A percentile compares a stretch with the other conserved stretches of the same genome.
These are phyloP conservation scores for Leptoxyphium fumago DNA, from an alignment of 2,329 filamentous ascomycete genomes.

Conservation along the genomic window DNA sequence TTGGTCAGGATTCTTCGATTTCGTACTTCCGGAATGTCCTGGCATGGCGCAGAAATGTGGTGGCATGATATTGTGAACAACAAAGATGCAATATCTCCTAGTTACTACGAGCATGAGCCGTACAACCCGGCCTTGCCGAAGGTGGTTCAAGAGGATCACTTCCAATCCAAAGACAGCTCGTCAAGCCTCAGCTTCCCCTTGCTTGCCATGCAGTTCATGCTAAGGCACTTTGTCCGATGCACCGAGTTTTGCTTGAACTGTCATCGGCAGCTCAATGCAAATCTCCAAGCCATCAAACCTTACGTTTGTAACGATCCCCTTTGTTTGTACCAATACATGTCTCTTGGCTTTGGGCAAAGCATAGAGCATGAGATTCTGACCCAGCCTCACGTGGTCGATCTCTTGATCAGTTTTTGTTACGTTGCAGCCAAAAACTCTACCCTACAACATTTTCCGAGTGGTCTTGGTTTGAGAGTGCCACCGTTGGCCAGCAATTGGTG, in stretches of 20 bases:
- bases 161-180: constrained; percentile 16
- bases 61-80: constrained; percentile 29
- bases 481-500: background rate
- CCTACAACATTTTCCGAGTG: constrained; percentile 41
- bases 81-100: constrained; percentile 19
- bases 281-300: constrained; percentile 58
- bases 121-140: constrained; percentile 25
- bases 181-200: constrained; percentile 37
- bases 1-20: constrained; percentile 47
- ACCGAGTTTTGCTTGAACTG: constrained; percentile 81
- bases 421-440: constrained; percentile 30
- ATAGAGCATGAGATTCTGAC: constrained; percentile 71
- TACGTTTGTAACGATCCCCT: constrained; percentile 59
- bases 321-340: constrained; percentile 80
- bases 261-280: constrained; percentile 49
- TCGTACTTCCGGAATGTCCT: constrained; percentile 41
- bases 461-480: constrained; percentile 41
- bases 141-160: constrained; percentile 38
- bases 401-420: constrained; percentile 74
- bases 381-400: constrained; percentile 70
- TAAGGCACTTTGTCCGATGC: constrained; percentile 65
- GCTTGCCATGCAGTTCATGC: constrained; percentile 55
- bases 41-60: constrained; percentile 52
- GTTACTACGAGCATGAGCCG: constrained; percentile 21
- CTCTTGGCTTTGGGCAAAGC: constrained; percentile 68